A percentile compares a stretch with the other conserved stretches of the same genome.
Conservation (phyloP, 2,329 filamentous ascomycete genomes). For the Harringtonia lauricola region DNA sequence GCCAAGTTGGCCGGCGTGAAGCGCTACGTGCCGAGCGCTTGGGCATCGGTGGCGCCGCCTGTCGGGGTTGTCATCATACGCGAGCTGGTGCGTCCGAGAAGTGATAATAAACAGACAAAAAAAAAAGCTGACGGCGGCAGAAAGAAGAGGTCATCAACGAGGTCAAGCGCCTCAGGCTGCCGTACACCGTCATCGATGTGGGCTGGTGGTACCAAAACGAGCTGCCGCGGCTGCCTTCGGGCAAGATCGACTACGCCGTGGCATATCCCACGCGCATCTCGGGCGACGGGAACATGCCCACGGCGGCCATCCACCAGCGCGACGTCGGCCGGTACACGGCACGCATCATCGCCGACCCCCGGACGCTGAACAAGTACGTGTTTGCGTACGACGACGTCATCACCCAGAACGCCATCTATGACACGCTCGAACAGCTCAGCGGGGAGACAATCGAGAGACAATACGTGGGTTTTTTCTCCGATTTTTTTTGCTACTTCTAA, state of each 20-base stretch:
- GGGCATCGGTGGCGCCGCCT: slow-evolving; percentile 6
- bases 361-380: slow-evolving; percentile 42
- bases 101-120: too few species aligned
- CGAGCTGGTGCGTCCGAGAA: slow-evolving; percentile 1
- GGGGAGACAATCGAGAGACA: slow-evolving; percentile 34
- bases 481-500: too few species aligned
- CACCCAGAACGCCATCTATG: slow-evolving; percentile 33
- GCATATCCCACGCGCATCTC: slow-evolving; percentile 25
- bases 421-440: slow-evolving; percentile 31
- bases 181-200: slow-evolving; percentile 46
- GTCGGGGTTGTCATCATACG: background rate
- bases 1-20: slow-evolving; percentile 18
- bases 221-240: slow-evolving; percentile 17
- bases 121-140: too few species aligned
- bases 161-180: slow-evolving; percentile 33
- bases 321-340: slow-evolving; percentile 43
- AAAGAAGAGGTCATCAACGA: slow-evolving; percentile 41
- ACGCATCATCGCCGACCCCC: slow-evolving; percentile 35
- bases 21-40: slow-evolving; percentile 16
- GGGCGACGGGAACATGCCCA: slow-evolving; percentile 32
- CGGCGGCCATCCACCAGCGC: slow-evolving; percentile 33
- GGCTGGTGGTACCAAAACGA: slow-evolving; percentile 47
- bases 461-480: slow-evolving; percentile 17
- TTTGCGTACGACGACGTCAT: slow-evolving; percentile 34
- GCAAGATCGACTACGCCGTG: slow-evolving; percentile 27